phyloP scores from a whole-genome alignment of 306 rosid genomes.

The Betula pendula region DNA sequence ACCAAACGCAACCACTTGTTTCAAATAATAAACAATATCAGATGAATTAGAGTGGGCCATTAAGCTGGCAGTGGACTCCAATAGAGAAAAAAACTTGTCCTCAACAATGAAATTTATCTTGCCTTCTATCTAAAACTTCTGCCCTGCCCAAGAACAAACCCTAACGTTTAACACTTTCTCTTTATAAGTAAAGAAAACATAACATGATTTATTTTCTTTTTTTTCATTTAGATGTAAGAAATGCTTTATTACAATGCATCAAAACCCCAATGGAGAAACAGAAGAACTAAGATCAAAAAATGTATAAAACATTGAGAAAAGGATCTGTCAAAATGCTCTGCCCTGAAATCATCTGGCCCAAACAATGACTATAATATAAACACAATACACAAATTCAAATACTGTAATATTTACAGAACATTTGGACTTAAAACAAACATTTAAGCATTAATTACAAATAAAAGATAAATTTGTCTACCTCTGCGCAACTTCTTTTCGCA shows the following conservation, averaged over 20 bases:
- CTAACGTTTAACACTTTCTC: neutral
- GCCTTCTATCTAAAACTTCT: neutral
- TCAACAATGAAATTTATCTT: neutral
- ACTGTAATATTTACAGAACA: neutral
- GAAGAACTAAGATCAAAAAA: neutral
- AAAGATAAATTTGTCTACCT: slow-evolving; percentile 50
- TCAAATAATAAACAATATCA: neutral
- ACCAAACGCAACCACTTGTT: neutral
- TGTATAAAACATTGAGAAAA: neutral
- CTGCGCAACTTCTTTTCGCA: slow-evolving; percentile 96
- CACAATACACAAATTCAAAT: neutral
- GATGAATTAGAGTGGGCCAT: neutral
- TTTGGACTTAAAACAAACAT: neutral
- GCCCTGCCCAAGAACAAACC: neutral
- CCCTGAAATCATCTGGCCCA: neutral
- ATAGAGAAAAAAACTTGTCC: neutral
- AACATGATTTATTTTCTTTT: neutral
- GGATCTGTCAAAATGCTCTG: neutral
- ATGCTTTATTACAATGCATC: neutral
- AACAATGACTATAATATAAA: neutral
- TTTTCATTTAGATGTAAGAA: neutral
- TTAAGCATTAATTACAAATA: slow-evolving; percentile 15
- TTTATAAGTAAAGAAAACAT: neutral
- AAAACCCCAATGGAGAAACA: neutral
- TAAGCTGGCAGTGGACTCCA: neutral